phyloP scores from a whole-genome alignment of 2,329 filamentous ascomycete genomes.

The Phialophora expanda region DNA sequence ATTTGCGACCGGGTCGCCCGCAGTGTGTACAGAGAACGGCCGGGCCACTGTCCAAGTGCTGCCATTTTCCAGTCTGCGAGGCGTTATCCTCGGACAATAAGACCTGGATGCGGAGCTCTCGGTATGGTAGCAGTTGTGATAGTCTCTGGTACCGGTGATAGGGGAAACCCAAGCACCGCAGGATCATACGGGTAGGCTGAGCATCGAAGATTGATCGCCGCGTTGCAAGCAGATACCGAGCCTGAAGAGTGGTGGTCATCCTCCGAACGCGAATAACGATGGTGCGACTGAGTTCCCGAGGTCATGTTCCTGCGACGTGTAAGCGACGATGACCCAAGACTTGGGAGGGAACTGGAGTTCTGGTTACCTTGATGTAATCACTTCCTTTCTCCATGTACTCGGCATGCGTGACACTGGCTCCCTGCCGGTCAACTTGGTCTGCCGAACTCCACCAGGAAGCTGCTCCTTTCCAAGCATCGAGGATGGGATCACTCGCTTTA shows the following conservation, averaged over 20 bases:
- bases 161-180: not conserved
- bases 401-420: conserved; percentile 72
- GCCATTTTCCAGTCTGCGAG: not conserved
- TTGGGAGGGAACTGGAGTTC: conserved; percentile 6
- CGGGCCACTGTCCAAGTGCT: not conserved
- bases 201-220: not conserved
- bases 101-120: not conserved
- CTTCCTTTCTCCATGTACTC: conserved; percentile 92
- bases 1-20: not conserved
- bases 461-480: conserved; percentile 94
- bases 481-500: conserved; percentile 73
- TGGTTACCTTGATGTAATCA: conserved; percentile 82
- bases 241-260: conserved; percentile 12
- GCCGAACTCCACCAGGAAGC: conserved; percentile 74
- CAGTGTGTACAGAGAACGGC: no score
- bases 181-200: not conserved
- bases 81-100: not conserved
- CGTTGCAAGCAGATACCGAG: not conserved
- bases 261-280: conserved; percentile 24
- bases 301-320: conserved; percentile 36
- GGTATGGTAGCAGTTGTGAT: not conserved
- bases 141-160: not conserved
- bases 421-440: conserved; percentile 62
- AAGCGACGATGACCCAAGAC: conserved; percentile 13
- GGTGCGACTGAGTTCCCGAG: conserved; percentile 35